Base-by-base conservation (phyloP, 2,329 filamentous ascomycete genomes). In the Monilinia fructigena region DNA sequence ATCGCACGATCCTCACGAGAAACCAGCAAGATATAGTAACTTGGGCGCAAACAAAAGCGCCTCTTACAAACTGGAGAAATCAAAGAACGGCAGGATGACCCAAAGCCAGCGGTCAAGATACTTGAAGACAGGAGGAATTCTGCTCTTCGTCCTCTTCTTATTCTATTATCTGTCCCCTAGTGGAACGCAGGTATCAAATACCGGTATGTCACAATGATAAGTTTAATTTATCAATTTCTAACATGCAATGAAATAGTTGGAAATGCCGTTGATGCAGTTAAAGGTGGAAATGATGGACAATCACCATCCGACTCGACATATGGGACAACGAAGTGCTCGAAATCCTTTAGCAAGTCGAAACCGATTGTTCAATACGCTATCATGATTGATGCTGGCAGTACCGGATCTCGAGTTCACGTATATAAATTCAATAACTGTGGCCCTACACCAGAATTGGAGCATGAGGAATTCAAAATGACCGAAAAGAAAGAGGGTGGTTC, bases 341-440 rank as follows among this genome's bases (percentile, higher is more conserved):
- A 89, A 76, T 92, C 95, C 53, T 89, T 85, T 80, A 92, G 92
- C 74, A 88, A 90, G 75, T 89, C 92, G 71, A 98, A 97, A 81
- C 94, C 95, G 60, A 86, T 99, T 72, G 89, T 97, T 69, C 95
- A 99, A 77, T 99, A 98, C 81, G 96, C 95, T 69, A 86, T 98
- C 75, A 99, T 99, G 95, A 92, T 99, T 75, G 95, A 99, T 79
- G 95, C 95, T 58, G 95, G 95, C 74, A 98, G 93, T 82, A 98
- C 95, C 65, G 95, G 95, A 68, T 98, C 95, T 68, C 90, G 95
- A 74, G 97, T 99, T 77, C 96, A 99, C 81, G 93, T 98, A 68
- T 99, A 97, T 84, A 91, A 93, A 77, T 99, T 98, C 86, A 98
- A 98, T 84, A 98, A 98, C 82, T 99, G 94, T 81, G 95, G 93